Evolutionary conservation across 1,139 yeast genomes (phyloP), one percentile per base, ranked within the genome.

Genomic region (Kodamaea anthophila): DNA sequence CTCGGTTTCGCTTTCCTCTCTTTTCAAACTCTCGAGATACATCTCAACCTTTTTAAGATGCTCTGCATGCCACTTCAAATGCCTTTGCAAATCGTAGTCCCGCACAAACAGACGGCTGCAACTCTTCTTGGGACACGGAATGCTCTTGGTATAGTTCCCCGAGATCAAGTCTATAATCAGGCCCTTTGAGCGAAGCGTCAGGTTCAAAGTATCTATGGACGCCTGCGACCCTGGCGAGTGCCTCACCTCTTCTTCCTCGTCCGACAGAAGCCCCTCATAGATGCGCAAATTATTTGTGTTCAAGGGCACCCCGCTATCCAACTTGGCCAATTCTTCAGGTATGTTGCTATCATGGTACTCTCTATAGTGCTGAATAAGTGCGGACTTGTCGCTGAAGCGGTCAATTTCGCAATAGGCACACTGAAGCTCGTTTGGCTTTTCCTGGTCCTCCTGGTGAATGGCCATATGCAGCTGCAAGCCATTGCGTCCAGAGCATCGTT

Each of bases 401-500:
- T 62, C 62, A 24, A 53, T 42, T 10, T 48, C 53, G 53, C 82
- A 75, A 31, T 62, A 58, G 1, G 55, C 50, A 54, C 93, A 83
- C 35, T 70, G 69, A 86, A 88, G 80, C 20, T 75, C 51, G 39
- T 70, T 76, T 10, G 68, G 55, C 13, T 62, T 67, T 9, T 63
- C 69, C 9, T 57, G 55, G 7, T n/a, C 18, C 11, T 61, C 67
- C 44, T 77, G 81, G 32, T 82, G 74, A 9, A 51, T 47, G 27
- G 65, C 54, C 84, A 81, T 76, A 49, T 87, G 96, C 58, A 81
- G 74, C 16, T 66, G 60, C 32, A 85, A 56, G 38, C 88, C 93
- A 23, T 65, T 64, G 24, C 70, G 74, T 12, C 94, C 94, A 9
- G 82, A 79, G 60, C 91, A 82, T 4, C 72, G 75, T 47, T 76